phyloP scores from a whole-genome alignment of 2,329 filamentous ascomycete species.

The Claviceps sorghi region DNA sequence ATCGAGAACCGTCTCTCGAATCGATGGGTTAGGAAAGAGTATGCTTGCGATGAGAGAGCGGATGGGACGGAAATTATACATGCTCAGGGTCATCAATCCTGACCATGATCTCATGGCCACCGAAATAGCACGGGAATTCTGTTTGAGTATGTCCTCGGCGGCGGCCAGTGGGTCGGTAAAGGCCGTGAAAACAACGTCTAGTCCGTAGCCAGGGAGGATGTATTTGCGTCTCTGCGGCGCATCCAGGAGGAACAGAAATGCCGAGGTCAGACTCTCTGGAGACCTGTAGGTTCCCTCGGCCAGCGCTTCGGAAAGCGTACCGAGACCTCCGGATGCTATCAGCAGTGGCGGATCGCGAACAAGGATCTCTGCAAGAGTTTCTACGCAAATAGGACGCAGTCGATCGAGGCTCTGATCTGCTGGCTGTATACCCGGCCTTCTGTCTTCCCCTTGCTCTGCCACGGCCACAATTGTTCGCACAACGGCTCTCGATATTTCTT shows the following conservation, averaged over 20 bases:
- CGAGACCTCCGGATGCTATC: slow-evolving; percentile 70
- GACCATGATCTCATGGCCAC: slow-evolving; percentile 87
- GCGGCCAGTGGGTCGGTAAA: slow-evolving; percentile 70
- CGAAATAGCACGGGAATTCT: slow-evolving; percentile 86
- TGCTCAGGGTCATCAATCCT: slow-evolving; percentile 72
- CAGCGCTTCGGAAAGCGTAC: slow-evolving; percentile 78
- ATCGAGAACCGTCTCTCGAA: slow-evolving; percentile 70
- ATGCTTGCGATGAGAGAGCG: slow-evolving; percentile 59
- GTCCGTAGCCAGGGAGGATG: slow-evolving; percentile 73
- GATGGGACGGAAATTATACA: slow-evolving; percentile 76
- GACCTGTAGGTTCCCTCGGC: slow-evolving; percentile 85
- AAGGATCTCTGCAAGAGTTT: slow-evolving; percentile 85
- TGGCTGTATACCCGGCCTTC: slow-evolving; percentile 56
- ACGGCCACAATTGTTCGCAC: slow-evolving; percentile 83
- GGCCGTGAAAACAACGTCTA: slow-evolving; percentile 78
- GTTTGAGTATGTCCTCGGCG: slow-evolving; percentile 53
- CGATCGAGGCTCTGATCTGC: slow-evolving; percentile 67
- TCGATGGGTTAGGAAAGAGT: slow-evolving; percentile 38
- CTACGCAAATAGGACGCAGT: slow-evolving; percentile 75
- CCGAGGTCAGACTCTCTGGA: slow-evolving; percentile 72
- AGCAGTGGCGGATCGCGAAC: slow-evolving; percentile 72
- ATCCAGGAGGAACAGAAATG: slow-evolving; percentile 84
- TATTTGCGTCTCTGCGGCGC: slow-evolving; percentile 66
- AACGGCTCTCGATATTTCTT: slow-evolving; percentile 73
- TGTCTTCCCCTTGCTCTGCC: slow-evolving; percentile 76